Base-by-base conservation (phyloP, 495 filamentous ascomycete genomes). In the Bathelium albidoporum region DNA sequence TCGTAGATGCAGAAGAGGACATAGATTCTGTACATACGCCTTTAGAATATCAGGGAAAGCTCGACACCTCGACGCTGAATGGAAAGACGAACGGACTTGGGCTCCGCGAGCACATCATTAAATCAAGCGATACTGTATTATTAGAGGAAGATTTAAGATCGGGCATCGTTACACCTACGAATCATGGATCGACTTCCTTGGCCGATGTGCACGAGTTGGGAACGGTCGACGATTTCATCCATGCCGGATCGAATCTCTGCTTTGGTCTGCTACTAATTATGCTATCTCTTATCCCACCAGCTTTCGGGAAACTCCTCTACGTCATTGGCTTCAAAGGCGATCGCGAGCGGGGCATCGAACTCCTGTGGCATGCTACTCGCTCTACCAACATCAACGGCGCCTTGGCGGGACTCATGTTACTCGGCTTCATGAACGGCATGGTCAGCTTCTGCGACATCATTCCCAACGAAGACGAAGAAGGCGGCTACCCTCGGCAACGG, bases 271-370 rank as follows among this genome's bases (percentile, higher is more conserved):
- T 98, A 0, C 81, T 94, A 1, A 76, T 97, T 1, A 78, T 98
- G 39, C 84, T 97, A 18, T 91, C 90, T 31, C 89, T 97, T 81
- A 83, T 98, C 0, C 95, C 94, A 0, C 94, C 94, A 0, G 85
- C 90, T 9, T 95, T 98, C 73, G 84, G 82, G 61, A 88, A 83
- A 62, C 81, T 97, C 2, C 81, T 97, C 24, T 88, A 84, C 63
- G 87, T 97, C 61, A 90, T 97, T 49, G 95, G 95, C 14, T 97
- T 97, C 73, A 86, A 83, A 66, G 94, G 94, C 16, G 93, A 98
- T 73, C 87, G 91, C 58, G 87, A 93, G 61, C 80, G 86, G 26
- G 95, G 91, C 2, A 73, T 96, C 14, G 75, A 80, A 22, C 88
- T 96, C 84, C 85, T 98, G 10, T 98, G 95, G 94, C 89, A 93